These are phyloP conservation scores for Niebla homalea DNA, from an alignment of 495 filamentous ascomycete genomes.

Conservation along the genomic window DNA sequence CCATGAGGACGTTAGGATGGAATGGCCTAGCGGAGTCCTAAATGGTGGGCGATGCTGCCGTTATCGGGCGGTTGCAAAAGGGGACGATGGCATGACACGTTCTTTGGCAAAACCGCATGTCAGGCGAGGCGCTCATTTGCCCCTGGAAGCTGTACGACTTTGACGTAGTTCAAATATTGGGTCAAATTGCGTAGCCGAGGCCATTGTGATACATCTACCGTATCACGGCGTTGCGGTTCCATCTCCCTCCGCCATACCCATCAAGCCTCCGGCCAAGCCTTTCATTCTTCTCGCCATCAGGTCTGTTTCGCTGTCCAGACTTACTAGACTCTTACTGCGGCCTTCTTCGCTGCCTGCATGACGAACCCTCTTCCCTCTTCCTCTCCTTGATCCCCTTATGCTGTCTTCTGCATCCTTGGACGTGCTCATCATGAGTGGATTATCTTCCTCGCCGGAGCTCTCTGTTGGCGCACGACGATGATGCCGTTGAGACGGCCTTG, in stretches of 20 bases:
- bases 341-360: conserved; percentile 8
- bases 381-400: conserved; percentile 2
- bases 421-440: conserved; percentile 61
- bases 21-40: no score
- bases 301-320: conserved; percentile 73
- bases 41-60: no score
- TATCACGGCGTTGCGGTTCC: conserved; percentile 13
- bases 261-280: conserved; percentile 65
- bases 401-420: conserved; percentile 15
- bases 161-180: no score
- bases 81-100: no score
- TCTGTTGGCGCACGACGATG: conserved; percentile 39
- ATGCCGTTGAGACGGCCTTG: conserved; percentile 13
- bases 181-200: no score
- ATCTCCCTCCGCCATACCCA: conserved; percentile 40
- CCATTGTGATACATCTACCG: no score
- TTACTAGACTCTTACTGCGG: conserved; percentile 42
- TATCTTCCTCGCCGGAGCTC: conserved; percentile 68
- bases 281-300: conserved; percentile 74
- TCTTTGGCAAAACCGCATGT: no score
- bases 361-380: conserved; percentile 7
- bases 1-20: no score
- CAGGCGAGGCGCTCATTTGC: no score
- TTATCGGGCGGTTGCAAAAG: no score
- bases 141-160: no score